Conservation (phyloP, 805 yeast genomes). For the Monosporozyma siamensis region DNA sequence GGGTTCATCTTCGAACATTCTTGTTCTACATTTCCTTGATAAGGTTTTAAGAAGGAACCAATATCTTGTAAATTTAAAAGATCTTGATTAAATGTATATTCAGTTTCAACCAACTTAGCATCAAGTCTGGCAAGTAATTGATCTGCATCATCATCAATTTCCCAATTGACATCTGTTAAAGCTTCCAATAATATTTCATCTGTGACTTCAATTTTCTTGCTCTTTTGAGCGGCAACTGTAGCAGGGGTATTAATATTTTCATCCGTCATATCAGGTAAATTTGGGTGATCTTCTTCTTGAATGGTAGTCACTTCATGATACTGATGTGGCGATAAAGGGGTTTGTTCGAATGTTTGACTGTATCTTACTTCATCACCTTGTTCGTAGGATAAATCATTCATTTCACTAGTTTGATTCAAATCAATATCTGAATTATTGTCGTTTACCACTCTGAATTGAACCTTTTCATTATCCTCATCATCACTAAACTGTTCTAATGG, state of each 20-base stretch:
- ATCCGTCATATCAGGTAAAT: constrained; percentile 2
- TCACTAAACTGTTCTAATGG: neutral
- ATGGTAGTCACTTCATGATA: constrained; percentile 28
- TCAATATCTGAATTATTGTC: constrained; percentile 7
- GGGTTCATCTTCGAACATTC: constrained; percentile 52
- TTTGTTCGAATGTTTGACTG: constrained; percentile 14
- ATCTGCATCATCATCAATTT: constrained; percentile 52
- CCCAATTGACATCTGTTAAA: constrained; percentile 74
- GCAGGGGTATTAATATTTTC: neutral
- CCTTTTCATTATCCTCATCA: constrained; percentile 1
- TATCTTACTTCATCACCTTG: constrained; percentile 27
- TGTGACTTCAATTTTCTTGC: constrained; percentile 30
- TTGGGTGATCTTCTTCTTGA: constrained; percentile 21
- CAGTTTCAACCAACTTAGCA: constrained; percentile 50
- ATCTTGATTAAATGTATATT: constrained; percentile 51
- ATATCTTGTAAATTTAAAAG: constrained; percentile 42
- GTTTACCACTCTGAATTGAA: neutral
- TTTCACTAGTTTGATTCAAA: constrained; percentile 11
- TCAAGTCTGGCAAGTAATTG: constrained; percentile 48
- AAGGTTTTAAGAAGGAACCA: constrained; percentile 35
- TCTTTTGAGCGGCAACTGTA: constrained; percentile 1
- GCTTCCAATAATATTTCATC: constrained; percentile 38
- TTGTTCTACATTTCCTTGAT: constrained; percentile 35
- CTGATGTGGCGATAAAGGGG: constrained; percentile 7
- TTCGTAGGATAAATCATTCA: constrained; percentile 29